Conservation (phyloP, 2,329 filamentous ascomycete genomes). For the Fusarium chlamydosporum region DNA sequence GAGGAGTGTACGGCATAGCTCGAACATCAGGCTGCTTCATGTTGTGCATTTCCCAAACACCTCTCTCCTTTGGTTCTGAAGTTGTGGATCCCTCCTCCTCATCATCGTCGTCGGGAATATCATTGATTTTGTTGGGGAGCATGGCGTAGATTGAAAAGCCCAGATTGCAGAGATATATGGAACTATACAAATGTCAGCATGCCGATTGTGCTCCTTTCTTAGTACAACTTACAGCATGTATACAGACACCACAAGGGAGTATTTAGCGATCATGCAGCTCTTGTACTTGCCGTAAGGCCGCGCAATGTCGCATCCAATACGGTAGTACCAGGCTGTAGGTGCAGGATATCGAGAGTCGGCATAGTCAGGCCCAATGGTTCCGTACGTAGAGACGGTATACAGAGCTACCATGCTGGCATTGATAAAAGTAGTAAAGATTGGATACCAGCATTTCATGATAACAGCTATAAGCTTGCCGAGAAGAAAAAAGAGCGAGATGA, state of each 20-base stretch:
- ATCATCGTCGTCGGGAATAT: conserved; percentile 60
- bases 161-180: conserved; percentile 72
- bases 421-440: conserved; percentile 71
- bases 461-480: conserved; percentile 77
- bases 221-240: conserved; percentile 74
- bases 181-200: conserved; percentile 56
- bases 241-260: conserved; percentile 73
- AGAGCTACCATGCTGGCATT: conserved; percentile 71
- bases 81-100: conserved; percentile 57
- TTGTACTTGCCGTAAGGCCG: conserved; percentile 65
- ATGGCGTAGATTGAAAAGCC: conserved; percentile 71
- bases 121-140: conserved; percentile 69
- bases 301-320: conserved; percentile 75
- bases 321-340: conserved; percentile 80
- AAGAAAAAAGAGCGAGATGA: conserved; percentile 82
- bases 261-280: conserved; percentile 78
- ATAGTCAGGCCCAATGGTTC: conserved; percentile 81
- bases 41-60: conserved; percentile 71
- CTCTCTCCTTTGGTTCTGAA: conserved; percentile 58
- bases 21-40: conserved; percentile 57
- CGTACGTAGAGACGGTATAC: conserved; percentile 76
- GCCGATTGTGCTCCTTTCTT: background rate
- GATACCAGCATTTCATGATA: conserved; percentile 79
- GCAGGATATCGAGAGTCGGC: conserved; percentile 74
- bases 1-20: conserved; percentile 70